phyloP scores from a whole-genome alignment of 2,329 filamentous ascomycete species.

The Gaeumannomyces tritici region DNA sequence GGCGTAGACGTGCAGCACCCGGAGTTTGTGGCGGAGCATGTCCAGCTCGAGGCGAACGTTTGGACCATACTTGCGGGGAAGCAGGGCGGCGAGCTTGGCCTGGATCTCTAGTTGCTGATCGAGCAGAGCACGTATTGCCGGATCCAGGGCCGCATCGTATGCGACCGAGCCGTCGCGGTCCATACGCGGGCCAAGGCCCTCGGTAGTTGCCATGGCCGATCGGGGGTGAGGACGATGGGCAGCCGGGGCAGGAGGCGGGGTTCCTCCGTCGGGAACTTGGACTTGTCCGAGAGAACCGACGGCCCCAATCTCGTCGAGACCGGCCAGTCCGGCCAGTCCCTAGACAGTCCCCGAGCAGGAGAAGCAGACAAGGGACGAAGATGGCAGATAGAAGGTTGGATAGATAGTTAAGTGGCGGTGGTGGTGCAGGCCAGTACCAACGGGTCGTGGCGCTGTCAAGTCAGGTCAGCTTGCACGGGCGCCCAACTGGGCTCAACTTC shows the following conservation, averaged over 20 bases:
- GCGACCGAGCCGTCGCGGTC: conserved; percentile 13
- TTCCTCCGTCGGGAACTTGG: neutral
- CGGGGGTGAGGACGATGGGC: neutral
- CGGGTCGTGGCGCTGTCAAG: neutral
- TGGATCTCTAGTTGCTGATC: conserved; percentile 45
- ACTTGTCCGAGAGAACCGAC: neutral
- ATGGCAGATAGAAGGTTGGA: neutral
- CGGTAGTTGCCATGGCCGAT: conserved; percentile 2
- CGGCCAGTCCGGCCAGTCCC: neutral
- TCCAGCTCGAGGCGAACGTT: conserved; percentile 39
- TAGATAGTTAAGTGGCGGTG: neutral
- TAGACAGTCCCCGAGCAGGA: neutral
- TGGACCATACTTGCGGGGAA: conserved; percentile 36
- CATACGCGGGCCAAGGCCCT: neutral
- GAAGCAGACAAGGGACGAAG: neutral
- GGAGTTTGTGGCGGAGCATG: conserved; percentile 47
- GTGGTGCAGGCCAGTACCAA: neutral
- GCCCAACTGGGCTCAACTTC: neutral
- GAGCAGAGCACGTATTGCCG: conserved; percentile 33
- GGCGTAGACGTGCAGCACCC: conserved; percentile 36
- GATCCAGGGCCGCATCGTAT: conserved; percentile 30
- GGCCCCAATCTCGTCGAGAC: neutral
- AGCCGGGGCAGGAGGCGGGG: neutral
- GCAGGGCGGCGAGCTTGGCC: conserved; percentile 36
- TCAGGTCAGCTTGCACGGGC: neutral